Base-by-base conservation (phyloP, 805 yeast genomes). In the Hanseniaspora mollemarum region DNA sequence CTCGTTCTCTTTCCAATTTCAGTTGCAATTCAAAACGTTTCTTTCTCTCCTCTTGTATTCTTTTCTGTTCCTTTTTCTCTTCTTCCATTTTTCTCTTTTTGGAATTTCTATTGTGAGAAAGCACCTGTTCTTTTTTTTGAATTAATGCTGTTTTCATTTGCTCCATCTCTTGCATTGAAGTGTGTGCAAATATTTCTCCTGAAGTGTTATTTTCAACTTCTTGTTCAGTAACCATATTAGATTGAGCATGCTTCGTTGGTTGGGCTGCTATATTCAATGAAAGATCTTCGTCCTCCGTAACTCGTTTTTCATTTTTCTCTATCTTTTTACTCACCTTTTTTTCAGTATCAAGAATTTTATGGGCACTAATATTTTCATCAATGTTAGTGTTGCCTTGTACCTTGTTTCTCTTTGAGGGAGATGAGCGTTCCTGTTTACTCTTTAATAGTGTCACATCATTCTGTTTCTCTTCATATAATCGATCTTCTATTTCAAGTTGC, bases 401-500 rank as follows among this genome's bases (percentile, higher is more conserved):
- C 5, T 32, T 32, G 3, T 35, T 18, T 35, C 12, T 16, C 7
- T 35, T 35, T 12, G 22, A 16, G 16, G 22, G 22, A 35, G 22
- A n/a, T 16, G 21, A 18, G 7, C 15, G 16, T 18, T 35, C 4
- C 18, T n/a, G 38, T 35, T 35, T 32, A 32, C 35, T 32, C n/a
- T 9, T n/a, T n/a, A 18, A 35, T 12, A 16, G 5, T 15, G 21
- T 37, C 22, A 10, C 28, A 21, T 37, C 12, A 8, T 21, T 21
- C 19, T 37, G 28, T 37, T 37, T 37, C 19, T 37, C 41, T 21
- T 37, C 28, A 37, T n/a, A 37, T 37, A 37, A 4, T 22, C 22
- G 21, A 12, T 37, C 41, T 22, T 37, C 41, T 22, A 37, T 37
- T 9, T 37, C 41, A 15, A 46, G 31, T 31, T 46, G 50, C 22